phyloP scores from a whole-genome alignment of 2,329 filamentous ascomycete genomes.

The Talaromyces sp. region DNA sequence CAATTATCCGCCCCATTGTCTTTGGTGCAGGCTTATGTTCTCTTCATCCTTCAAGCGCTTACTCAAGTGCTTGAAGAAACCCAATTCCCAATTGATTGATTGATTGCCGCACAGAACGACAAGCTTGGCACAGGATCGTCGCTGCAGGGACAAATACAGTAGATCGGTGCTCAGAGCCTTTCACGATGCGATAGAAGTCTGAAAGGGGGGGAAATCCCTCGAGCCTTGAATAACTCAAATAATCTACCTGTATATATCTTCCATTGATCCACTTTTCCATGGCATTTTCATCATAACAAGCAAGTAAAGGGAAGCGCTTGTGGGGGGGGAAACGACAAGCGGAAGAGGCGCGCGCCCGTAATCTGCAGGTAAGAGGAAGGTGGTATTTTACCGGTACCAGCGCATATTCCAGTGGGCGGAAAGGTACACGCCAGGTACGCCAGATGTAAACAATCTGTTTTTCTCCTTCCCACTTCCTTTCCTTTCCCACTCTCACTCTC shows the following conservation, averaged over 20 bases:
- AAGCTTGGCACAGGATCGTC: slow-evolving; percentile 21
- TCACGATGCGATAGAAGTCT: neutral
- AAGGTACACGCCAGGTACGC: slow-evolving; percentile 12
- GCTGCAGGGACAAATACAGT: slow-evolving; percentile 11
- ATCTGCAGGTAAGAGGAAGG: slow-evolving; percentile 10
- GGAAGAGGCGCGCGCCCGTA: slow-evolving; percentile 19
- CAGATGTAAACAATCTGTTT: slow-evolving; percentile 24
- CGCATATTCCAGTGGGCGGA: slow-evolving; percentile 9
- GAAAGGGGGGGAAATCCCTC: neutral
- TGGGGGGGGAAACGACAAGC: slow-evolving; percentile 12
- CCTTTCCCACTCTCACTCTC: slow-evolving; percentile 2
- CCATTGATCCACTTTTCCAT: neutral
- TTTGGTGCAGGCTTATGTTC: too few relatives aligned
- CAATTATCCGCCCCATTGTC: too few relatives aligned
- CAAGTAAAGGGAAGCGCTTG: too few relatives aligned
- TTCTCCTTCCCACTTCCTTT: slow-evolving; percentile 9
- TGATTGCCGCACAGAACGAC: slow-evolving; percentile 11
- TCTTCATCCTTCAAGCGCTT: too few relatives aligned
- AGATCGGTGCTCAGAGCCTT: neutral
- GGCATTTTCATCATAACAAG: too few relatives aligned
- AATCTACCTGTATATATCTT: neutral
- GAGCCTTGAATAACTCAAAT: neutral
- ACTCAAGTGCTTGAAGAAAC: slow-evolving; percentile 2
- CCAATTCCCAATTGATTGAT: too few relatives aligned
- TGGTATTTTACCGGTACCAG: slow-evolving; percentile 13